Conservation (phyloP, 139 green algal species). For the Axilococcus clingmanii region DNA sequence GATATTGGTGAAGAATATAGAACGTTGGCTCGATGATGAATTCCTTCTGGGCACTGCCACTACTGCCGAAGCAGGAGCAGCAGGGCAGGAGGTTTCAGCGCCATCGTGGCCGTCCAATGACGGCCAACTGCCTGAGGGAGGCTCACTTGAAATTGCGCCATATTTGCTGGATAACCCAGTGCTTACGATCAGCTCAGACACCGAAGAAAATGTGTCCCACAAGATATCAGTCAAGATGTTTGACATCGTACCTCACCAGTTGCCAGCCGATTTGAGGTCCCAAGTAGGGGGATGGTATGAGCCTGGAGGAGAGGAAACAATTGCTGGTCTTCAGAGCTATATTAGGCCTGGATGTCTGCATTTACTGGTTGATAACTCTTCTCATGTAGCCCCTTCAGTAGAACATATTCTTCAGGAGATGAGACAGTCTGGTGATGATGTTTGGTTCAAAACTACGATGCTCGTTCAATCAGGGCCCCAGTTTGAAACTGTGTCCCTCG, state of each 20-base stretch:
- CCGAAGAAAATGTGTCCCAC: not conserved
- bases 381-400: slow-evolving; percentile 13
- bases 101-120: not conserved
- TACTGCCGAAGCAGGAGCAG: not conserved
- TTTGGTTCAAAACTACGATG: slow-evolving; percentile 26
- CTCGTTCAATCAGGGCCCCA: slow-evolving; percentile 30
- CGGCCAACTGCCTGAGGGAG: not conserved
- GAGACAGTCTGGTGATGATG: not conserved
- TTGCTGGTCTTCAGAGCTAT: slow-evolving; percentile 62
- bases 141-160: not conserved
- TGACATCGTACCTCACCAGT: slow-evolving; percentile 56
- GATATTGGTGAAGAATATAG: too few species aligned
- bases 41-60: not conserved
- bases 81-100: too few species aligned
- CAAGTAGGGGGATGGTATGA: slow-evolving; percentile 23
- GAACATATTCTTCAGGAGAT: slow-evolving; percentile 8
- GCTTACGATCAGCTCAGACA: not conserved
- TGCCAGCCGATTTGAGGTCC: slow-evolving; percentile 42
- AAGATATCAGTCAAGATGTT: slow-evolving; percentile 66
- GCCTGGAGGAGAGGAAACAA: not conserved
- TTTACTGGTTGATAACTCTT: slow-evolving; percentile 46
- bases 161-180: not conserved
- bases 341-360: slow-evolving; percentile 71
- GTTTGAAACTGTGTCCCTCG: slow-evolving; percentile 21
- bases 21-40: not conserved